Evolutionary conservation across 352 stramenopile species (phyloP), one percentile per base, ranked within the genome.

Genomic region (Globisporangium viniferum): DNA sequence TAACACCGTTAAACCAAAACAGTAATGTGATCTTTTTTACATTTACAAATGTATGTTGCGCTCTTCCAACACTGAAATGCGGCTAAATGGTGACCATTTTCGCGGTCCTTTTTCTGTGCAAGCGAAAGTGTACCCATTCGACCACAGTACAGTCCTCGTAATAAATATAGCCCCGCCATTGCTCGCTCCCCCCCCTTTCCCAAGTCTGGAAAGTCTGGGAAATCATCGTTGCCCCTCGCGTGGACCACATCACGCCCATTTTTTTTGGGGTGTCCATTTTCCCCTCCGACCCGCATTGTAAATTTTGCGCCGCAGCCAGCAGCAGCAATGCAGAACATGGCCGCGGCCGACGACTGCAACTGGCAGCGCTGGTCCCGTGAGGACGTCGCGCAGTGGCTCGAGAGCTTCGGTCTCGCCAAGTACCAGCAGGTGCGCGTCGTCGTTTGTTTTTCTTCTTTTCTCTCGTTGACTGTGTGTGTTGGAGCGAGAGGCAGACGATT

Each of bases 381-480:
- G 51, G 67, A 72, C 41, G 67, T 72, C 53, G 67, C 60, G 54
- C 54, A 51, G 39, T 72, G 67, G 67, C 67, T 72, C 54, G 67
- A 65, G 48, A 39, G 39, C 22, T 33, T 72, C 35, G 54, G 67
- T 9, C 67, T 72, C 54, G 53, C 41, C 67, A 72, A 68, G 62
- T 72, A 72, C 54, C 56, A 64, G 22, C 57, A 70, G 57, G 65
- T 70, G n/a, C 54, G 55, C 27, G 27, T 46, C 39, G 9, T 24
- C 24, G 24, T 24, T 24, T 24, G 24, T 24, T 24, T 24, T n/a
- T 46, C 53, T 24, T 57, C 6, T 22, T 5, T 33, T 29, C 10
- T 41, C 15, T n/a, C 4, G 12, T 33, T 33, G 31, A 33, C 31
- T 33, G 31, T 33, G 31, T 68, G 12, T 62, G 33, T 31, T 18